Evolutionary conservation across 2,329 filamentous ascomycete species (phyloP).

Genomic region (Pseudopithomyces chartarum): DNA sequence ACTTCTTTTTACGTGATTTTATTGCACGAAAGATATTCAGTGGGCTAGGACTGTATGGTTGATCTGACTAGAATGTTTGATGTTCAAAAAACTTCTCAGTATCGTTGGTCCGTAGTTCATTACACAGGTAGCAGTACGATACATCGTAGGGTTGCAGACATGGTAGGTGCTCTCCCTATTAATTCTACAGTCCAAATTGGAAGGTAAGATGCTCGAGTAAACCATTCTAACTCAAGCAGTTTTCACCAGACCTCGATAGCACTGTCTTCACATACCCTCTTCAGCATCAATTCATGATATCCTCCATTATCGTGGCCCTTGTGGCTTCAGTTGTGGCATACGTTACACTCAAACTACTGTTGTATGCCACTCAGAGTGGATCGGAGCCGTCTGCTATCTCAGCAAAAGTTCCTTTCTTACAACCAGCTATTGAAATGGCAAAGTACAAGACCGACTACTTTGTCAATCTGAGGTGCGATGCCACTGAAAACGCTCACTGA

Average conservation of each 20-base stretch:
- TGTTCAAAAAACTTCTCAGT: too few relatives aligned
- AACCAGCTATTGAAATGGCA: slow-evolving; percentile 20
- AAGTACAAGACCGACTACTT: slow-evolving; percentile 20
- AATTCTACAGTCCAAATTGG: not conserved
- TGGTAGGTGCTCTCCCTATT: not conserved
- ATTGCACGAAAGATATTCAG: too few relatives aligned
- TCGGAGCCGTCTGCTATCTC: slow-evolving; percentile 20
- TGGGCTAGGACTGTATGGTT: too few relatives aligned
- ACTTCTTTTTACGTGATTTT: too few relatives aligned
- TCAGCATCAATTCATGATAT: not conserved
- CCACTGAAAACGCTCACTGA: not conserved
- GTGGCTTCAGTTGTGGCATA: slow-evolving; percentile 8
- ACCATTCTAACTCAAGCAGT: not conserved
- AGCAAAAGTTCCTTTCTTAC: slow-evolving; percentile 22
- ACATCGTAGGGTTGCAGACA: not conserved
- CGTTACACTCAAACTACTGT: slow-evolving; percentile 2
- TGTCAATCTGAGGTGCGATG: slow-evolving; percentile 14
- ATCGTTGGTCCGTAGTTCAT: too few relatives aligned
- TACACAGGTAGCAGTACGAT: not conserved
- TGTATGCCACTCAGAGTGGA: slow-evolving; percentile 19
- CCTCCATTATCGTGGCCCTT: not conserved
- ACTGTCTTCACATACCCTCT: not conserved
- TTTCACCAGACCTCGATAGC: not conserved
- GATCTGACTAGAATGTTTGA: too few relatives aligned
- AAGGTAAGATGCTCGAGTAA: not conserved